Conservation (phyloP, 2,329 filamentous ascomycete species). For the Penicillium sp. region DNA sequence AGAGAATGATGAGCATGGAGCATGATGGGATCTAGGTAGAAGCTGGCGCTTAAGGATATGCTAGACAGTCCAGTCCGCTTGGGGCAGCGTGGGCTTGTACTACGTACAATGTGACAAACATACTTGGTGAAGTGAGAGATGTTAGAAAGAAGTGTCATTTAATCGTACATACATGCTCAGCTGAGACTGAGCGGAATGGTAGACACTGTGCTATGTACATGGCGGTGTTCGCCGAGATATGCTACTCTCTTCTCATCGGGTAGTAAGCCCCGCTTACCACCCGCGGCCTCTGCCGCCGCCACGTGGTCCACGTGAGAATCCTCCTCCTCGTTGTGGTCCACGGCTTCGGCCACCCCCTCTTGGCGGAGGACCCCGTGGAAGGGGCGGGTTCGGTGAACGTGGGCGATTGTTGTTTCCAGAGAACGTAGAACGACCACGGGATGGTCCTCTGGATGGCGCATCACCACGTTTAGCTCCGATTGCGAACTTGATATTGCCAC, state of each 20-base stretch:
- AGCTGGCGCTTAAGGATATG: neutral
- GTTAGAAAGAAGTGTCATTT: neutral
- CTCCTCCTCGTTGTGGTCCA: conserved; percentile 15
- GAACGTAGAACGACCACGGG: conserved; percentile 26
- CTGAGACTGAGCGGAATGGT: neutral
- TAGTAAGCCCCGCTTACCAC: conserved; percentile 3
- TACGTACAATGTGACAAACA: neutral
- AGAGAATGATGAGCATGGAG: conserved; percentile 17
- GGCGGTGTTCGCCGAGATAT: neutral
- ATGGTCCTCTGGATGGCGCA: neutral
- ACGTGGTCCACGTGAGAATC: conserved; percentile 7
- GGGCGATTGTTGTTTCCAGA: conserved; percentile 21
- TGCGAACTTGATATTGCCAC: conserved; percentile 38
- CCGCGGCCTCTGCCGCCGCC: conserved; percentile 16
- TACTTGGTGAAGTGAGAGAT: neutral
- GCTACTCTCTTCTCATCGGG: neutral
- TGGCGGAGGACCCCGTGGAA: conserved; percentile 3
- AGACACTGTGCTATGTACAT: neutral
- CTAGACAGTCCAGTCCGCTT: neutral
- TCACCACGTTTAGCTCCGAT: conserved; percentile 27
- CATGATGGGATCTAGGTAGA: neutral
- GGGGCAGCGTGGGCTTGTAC: neutral
- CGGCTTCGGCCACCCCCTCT: conserved; percentile 14
- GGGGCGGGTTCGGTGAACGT: conserved; percentile 30
- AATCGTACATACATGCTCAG: neutral